Evolutionary conservation across 352 stramenopile genomes (phyloP), one percentile per base, ranked within the genome.

Genomic region (Blastocystis sp.): DNA sequence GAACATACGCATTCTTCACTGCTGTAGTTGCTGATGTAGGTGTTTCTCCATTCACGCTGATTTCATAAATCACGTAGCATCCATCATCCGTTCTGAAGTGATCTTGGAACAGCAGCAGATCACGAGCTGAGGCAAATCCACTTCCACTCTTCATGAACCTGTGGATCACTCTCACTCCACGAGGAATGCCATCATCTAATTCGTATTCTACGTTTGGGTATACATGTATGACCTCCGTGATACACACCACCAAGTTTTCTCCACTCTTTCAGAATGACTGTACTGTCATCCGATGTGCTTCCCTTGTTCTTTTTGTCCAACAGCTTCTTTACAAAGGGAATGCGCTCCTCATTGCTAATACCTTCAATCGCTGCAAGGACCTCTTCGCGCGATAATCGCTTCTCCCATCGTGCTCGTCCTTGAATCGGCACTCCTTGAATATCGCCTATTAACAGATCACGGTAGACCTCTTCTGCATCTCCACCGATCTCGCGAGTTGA

Each of bases 41-140:
- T 7, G 43, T 24, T 8, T 85, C 73, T 26, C 73, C 73, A 45
- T 85, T 85, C 34, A 85, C 56, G 26, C 73, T 85, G n/a, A 85
- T 45, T 68, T 85, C 73, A 65, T 85, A 85, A n/a, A 85, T 85
- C 13, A 85, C 73, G 26, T 85, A 85, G 26, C 73, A 85, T 7
- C 73, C 73, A 30, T 85, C 73, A 20, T 85, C 73, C 3, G 73
- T 85, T 13, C 50, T 50, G 24, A 37, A 85, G 73, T 85, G 73
- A 45, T 85, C 73, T 45, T 85, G 73, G 30, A 85, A 45, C 11
- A 85, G 73, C 59, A 85, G 30, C 73, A 85, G 9, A 45, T 85
- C 73, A 43, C 73, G 43, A 45, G 43, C 43, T 3, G 73, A 68
- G 18, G 73, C 73, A 45, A 85, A 85, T 7, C 73, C 73, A 34